Percentiles rank a stretch among this genome's conserved stretches.
Conservation (phyloP, 345 rosid species). For the Pugionium cornutum region DNA sequence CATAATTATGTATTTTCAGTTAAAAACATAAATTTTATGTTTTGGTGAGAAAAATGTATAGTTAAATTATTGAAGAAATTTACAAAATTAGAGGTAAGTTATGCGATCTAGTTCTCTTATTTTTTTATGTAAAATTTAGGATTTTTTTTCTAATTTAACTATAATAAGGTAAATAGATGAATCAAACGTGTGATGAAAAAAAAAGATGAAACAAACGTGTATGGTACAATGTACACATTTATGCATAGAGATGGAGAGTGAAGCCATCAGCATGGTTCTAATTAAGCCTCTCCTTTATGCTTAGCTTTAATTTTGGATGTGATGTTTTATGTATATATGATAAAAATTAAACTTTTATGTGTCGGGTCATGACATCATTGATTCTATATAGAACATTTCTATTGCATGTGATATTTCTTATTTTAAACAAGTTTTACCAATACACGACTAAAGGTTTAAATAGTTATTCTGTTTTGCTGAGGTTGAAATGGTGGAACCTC, state of each 20-base stretch:
- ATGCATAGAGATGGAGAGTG: slow-evolving; percentile 17
- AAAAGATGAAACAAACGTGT: no score
- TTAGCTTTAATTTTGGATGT: slow-evolving; percentile 41
- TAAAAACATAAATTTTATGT: no score
- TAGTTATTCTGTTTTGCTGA: slow-evolving; percentile 36
- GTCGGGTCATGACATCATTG: slow-evolving; percentile 34
- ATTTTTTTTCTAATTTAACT: no score
- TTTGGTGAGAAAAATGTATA: no score
- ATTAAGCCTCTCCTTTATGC: slow-evolving; percentile 21
- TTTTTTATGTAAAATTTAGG: no score
- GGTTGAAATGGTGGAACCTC: slow-evolving; percentile 29
- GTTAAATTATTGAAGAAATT: no score
- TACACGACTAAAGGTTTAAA: slow-evolving; percentile 33
- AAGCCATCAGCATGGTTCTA: slow-evolving; percentile 32
- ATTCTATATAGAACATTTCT: slow-evolving; percentile 27
- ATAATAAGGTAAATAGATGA: no score
- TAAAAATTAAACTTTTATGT: slow-evolving; percentile 8
- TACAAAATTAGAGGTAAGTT: no score
- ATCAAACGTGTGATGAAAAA: no score
- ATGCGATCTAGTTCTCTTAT: no score
- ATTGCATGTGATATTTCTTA: slow-evolving; percentile 42
- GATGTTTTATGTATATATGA: slow-evolving; percentile 34
- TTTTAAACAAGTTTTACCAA: slow-evolving; percentile 30
- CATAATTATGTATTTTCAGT: no score
- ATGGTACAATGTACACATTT: neutral